Base-by-base conservation (phyloP, 306 rosid species). In the Ceratonia siliqua region DNA sequence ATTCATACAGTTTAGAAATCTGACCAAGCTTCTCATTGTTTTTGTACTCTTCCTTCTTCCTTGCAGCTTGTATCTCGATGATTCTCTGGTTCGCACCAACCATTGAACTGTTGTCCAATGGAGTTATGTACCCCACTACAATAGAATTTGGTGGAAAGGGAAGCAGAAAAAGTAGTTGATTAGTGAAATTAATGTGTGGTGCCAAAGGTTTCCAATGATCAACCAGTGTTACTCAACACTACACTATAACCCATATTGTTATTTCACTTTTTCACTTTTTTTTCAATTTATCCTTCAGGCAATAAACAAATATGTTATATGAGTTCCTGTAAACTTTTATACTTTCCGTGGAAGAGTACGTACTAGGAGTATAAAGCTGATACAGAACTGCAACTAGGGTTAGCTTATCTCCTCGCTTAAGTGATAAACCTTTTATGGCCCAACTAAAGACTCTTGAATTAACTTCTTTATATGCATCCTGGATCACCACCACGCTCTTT, bases 81-180 rank as follows among this genome's bases (percentile, higher is more conserved):
- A 81, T 62, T 70, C 55, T 85, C 42, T 87, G 70, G 63, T 83
- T 85, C 5, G 90, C 83, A 68, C 90, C 91, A 8, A 83, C 5
- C 55, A 84, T 38, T 20, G 87, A 82, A 22, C 70, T 69, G n/a
- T 77, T 63, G 30, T 89, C 91, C 77, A 87, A 83, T 12, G 57
- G 73, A 62, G 30, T 79, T 68, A 69, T 80, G 88, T 85, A 88
- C 11, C 98, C 95, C 94, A 89, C 98, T 93, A 11, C 17, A 77
- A 62, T 22, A 59, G 24, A 46, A 76, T 33, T 25, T 53, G 62
- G 70, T 64, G n/a, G 17, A 21, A 43, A 13, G 8, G 8, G 21
- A 59, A 68, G 56, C 42, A 49, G 45, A 36, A 10, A 48, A 70
- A 46, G 21, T 48, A 17, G 67, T 21, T 46, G 30, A 52, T 65